Conservation (phyloP, 2,329 filamentous ascomycete species). For the Clonostachys sp. region DNA sequence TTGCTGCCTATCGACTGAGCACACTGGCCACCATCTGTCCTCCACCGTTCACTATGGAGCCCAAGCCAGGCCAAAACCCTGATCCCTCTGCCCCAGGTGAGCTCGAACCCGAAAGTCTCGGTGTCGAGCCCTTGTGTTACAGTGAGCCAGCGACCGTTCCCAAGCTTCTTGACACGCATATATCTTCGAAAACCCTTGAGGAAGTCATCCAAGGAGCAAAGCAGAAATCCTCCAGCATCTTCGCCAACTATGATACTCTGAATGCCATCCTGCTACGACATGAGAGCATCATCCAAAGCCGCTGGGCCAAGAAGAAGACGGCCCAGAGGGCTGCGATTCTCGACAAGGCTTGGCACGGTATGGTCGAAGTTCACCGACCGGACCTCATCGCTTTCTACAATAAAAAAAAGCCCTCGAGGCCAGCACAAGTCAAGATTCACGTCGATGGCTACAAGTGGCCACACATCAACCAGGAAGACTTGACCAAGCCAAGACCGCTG, state of each 20-base stretch:
- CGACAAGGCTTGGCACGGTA: conserved; percentile 40
- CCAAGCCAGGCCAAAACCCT: no score
- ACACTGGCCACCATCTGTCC: no score
- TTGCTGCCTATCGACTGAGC: no score
- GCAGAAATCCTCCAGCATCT: conserved; percentile 15
- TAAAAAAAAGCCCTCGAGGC: conserved; percentile 9
- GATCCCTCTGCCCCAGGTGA: no score
- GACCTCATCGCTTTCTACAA: conserved; percentile 37
- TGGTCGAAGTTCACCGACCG: conserved; percentile 43
- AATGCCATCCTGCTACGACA: conserved; percentile 40
- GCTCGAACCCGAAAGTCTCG: no score
- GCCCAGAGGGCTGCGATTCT: conserved; percentile 39
- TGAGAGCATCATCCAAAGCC: conserved; percentile 43
- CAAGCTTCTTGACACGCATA: background rate
- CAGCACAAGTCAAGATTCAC: background rate
- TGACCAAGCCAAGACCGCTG: conserved; percentile 34
- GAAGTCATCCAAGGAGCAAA: background rate
- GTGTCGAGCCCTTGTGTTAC: no score
- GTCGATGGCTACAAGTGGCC: conserved; percentile 42
- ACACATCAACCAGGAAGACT: conserved; percentile 53
- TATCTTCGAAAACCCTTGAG: background rate
- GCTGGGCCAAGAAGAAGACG: conserved; percentile 50
- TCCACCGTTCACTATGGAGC: no score
- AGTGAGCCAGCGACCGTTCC: background rate
- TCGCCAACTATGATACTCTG: conserved; percentile 24